Evolutionary conservation across 352 stramenopile genomes (phyloP).

Genomic region (Pythium vanterpoolii): DNA sequence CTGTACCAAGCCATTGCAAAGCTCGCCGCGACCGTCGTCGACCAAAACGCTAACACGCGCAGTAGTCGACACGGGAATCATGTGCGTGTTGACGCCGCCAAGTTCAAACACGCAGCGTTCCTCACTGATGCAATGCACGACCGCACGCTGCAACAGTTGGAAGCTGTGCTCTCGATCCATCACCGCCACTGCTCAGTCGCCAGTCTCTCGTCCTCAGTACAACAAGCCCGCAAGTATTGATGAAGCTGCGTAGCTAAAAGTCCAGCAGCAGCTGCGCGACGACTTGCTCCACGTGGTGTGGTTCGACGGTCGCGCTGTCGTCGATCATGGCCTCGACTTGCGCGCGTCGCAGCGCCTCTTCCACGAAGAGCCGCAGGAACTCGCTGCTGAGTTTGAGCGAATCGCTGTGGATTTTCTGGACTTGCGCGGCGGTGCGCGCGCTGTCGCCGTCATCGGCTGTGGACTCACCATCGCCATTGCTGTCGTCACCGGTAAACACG

Average conservation of each 20-base stretch:
- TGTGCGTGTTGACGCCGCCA: slow-evolving; percentile 27
- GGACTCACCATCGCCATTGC: slow-evolving; percentile 40
- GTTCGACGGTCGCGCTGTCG: slow-evolving; percentile 65
- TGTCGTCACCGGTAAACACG: slow-evolving; percentile 23
- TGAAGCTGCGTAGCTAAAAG: too few relatives aligned
- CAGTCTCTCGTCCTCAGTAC: neutral
- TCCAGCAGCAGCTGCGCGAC: slow-evolving; percentile 77
- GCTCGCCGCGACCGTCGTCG: slow-evolving; percentile 33
- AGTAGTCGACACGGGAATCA: neutral
- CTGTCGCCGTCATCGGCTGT: slow-evolving; percentile 36
- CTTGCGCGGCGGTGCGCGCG: slow-evolving; percentile 19
- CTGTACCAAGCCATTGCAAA: slow-evolving; percentile 57
- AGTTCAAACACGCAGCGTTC: slow-evolving; percentile 51
- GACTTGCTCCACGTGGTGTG: slow-evolving; percentile 78
- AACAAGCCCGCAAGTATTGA: slow-evolving; percentile 15
- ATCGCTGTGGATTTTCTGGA: slow-evolving; percentile 75
- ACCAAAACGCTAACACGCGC: neutral
- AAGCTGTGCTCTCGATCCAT: slow-evolving; percentile 24
- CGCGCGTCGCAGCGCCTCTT: slow-evolving; percentile 70
- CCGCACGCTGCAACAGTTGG: slow-evolving; percentile 35
- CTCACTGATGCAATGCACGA: slow-evolving; percentile 40
- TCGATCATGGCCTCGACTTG: slow-evolving; percentile 88
- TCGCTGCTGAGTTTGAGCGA: slow-evolving; percentile 75
- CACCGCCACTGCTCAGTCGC: slow-evolving; percentile 8
- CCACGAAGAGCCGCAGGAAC: slow-evolving; percentile 69